These are phyloP conservation scores for Penicillium sp. DNA, from an alignment of 2,329 filamentous ascomycete species.

Conservation along the genomic window DNA sequence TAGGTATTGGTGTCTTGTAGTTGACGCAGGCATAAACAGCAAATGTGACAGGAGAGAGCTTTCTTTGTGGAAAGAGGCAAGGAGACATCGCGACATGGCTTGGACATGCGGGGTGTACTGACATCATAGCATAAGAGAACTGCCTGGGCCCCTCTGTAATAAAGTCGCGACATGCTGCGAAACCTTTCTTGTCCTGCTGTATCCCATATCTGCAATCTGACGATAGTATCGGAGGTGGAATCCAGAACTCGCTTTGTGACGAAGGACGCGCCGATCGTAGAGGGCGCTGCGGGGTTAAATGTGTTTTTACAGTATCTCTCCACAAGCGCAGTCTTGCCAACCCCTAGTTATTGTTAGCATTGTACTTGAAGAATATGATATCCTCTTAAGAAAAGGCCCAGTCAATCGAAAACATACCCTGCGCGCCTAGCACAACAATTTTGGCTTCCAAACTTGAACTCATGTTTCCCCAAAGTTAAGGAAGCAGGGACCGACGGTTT, in stretches of 20 bases:
- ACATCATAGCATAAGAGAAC: conserved; percentile 86
- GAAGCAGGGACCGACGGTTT: conserved; percentile 25
- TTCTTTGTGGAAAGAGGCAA: neutral
- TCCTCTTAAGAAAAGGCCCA: neutral
- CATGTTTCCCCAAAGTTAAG: conserved; percentile 39
- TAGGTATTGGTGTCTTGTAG: neutral
- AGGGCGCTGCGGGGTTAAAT: conserved; percentile 49
- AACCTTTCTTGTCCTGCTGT: conserved; percentile 96
- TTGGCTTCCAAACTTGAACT: conserved; percentile 53
- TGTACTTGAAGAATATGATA: neutral
- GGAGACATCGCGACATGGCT: neutral
- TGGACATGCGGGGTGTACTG: conserved; percentile 3
- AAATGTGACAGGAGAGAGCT: neutral
- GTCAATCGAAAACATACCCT: conserved; percentile 38
- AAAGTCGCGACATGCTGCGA: conserved; percentile 87
- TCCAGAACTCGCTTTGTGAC: conserved; percentile 78
- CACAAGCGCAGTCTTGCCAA: conserved; percentile 54
- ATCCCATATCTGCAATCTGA: conserved; percentile 95
- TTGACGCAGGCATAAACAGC: neutral
- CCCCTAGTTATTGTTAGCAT: conserved; percentile 36
- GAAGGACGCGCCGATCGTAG: conserved; percentile 78
- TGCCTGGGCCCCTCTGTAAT: conserved; percentile 93
- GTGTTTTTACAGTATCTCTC: conserved; percentile 50
- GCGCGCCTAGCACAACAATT: conserved; percentile 53
- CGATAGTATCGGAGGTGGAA: conserved; percentile 77